Evolutionary conservation across 2,329 filamentous ascomycete genomes (phyloP), one percentile per base, ranked within the genome.

Genomic region (Fusarium redolens): DNA sequence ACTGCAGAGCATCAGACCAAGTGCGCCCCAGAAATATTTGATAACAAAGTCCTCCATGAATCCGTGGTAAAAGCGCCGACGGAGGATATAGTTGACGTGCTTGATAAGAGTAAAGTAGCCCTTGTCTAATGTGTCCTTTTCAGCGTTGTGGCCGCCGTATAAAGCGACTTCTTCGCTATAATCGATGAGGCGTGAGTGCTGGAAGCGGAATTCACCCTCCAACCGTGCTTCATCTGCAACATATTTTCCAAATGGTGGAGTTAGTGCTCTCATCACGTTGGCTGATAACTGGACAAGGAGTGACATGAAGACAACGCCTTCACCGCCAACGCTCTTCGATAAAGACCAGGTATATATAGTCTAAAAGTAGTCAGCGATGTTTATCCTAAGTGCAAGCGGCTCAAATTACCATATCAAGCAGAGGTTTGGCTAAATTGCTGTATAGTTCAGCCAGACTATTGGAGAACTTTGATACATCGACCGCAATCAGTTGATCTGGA

Each of bases 11-110:
- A 97, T 83, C 72, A 99, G 87, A 3, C 96, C 96, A 47, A 99
- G 83, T 4, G 96, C 96, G 44, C 96, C 96, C 96, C 96, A 99
- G 83, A 98, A 96, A 81, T 99, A 99, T 83, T 99, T 99, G 83
- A 99, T 97, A 65, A 98, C 94, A 82, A 98, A 99, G 82, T 99
- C 96, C 81, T 99, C 96, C 96, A 98, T 98, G 78, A 99, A 92
- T n/a, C 95, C 96, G 81, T 99, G 96, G 82, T 98, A 98, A 81
- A 99, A 93, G 54, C 96, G 90, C 70, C 94, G 88, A 43, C 95
- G 89, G 69, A 99, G 84, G 73, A 98, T 98, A 79, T 97, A 92
- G 82, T 99, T 99, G 80, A 99, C 96, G 83, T 99, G 96, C 84
- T 98, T 98, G 85, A 99, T 99, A 41, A 99, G 87, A 4, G 96